A percentile compares a stretch with the other conserved stretches of the same genome.
Conservation (phyloP, 164 flowering plant genomes). For the Pachysandra terminalis region DNA sequence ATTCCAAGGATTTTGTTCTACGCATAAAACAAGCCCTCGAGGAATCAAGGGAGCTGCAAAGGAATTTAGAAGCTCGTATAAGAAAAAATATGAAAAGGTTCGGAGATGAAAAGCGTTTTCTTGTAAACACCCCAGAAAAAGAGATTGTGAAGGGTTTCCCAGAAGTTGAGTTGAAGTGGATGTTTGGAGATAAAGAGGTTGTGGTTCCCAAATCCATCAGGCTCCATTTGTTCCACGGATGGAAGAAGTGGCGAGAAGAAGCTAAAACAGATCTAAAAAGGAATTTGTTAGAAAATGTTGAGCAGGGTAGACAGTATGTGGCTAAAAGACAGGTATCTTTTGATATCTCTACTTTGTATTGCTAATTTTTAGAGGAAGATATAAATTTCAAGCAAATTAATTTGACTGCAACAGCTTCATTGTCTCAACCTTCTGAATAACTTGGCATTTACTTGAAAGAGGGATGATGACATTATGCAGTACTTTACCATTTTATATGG, state of each 20-base stretch:
- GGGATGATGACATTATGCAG: background rate
- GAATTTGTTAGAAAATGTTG: constrained; percentile 60
- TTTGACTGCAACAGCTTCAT: background rate
- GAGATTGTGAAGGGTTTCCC: constrained; percentile 90
- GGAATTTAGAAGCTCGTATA: constrained; percentile 48
- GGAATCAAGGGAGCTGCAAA: constrained; percentile 68
- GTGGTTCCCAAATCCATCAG: constrained; percentile 71
- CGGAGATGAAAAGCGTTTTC: constrained; percentile 66
- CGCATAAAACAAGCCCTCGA: constrained; percentile 51
- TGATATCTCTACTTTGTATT: too few species aligned
- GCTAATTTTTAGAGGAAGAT: background rate
- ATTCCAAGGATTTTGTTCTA: constrained; percentile 45
- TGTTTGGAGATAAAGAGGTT: constrained; percentile 86
- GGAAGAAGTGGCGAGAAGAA: constrained; percentile 95
- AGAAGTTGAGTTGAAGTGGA: constrained; percentile 79
- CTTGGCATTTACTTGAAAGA: background rate
- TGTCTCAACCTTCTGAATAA: background rate
- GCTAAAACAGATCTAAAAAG: constrained; percentile 67
- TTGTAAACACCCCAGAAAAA: constrained; percentile 57
- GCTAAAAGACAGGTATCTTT: constrained; percentile 66
- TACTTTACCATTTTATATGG: too few species aligned
- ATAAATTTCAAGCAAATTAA: background rate
- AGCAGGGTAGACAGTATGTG: constrained; percentile 67
- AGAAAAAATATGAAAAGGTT: constrained; percentile 59
- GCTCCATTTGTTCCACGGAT: constrained; percentile 69